Evolutionary conservation across 2,329 filamentous ascomycete genomes (phyloP), one percentile per base, ranked within the genome.

Genomic region (Aurifilum marmelostoma): DNA sequence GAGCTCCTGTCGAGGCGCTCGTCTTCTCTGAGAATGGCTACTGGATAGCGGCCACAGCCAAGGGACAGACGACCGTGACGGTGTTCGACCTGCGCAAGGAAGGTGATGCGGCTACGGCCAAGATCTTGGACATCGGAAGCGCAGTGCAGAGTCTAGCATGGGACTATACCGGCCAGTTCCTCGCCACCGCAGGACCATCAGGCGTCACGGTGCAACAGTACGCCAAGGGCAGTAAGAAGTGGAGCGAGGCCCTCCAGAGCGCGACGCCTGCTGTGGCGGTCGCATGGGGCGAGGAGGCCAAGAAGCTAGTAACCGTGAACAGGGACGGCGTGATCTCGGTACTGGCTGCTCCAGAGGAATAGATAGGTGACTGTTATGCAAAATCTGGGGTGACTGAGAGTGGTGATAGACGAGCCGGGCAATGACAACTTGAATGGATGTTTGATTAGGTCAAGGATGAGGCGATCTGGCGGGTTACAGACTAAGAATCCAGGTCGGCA

Each of bases 1-100:
- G 86, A 9, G 88, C 89, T 0, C 89, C 94, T 0, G 86, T 97
- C 3, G 88, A 92, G 74, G 88, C 89, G 14, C 82, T 99, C 54
- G 85, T 87, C 69, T 99, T 99, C 81, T 97, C 94, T 0, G 96
- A 99, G 79, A 99, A 99, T 75, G 96, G 96, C 32, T 97, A 92
- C 75, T 98, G 94, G 93, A 90, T 99, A 72, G 95, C 95, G 1
- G 92, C 93, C 6, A 90, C 91, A 9, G 89, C 91, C 69, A 90
- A 93, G 79, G 90, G 89, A 39, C 92, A 94, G 73, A 92, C 89
- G 29, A 90, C 85, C 32, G 90, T 97, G 50, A 92, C 92, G 12
- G 89, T 98, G 67, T 98, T 97, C 84, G 95, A 98, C 79, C 85
- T 99, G 71, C 91, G 96, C 74, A 97, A 97, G 81, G 89, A 97